These are phyloP conservation scores for Clarireedia hainanense DNA, from an alignment of 2,329 filamentous ascomycete genomes.

Conservation along the genomic window DNA sequence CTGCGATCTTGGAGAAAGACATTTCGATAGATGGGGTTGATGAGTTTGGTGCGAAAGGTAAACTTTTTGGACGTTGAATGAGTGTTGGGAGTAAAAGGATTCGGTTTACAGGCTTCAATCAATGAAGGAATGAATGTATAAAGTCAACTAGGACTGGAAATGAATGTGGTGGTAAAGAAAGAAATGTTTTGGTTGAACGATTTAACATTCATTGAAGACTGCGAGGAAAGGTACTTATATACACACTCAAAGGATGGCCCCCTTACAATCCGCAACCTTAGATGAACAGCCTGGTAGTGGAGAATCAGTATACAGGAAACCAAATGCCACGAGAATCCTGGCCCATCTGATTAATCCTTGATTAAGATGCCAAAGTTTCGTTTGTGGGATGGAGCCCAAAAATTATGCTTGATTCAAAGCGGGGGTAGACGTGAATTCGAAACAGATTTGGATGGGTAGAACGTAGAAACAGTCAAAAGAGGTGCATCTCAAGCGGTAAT, in stretches of 20 bases:
- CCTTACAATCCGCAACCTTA: neutral
- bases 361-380: neutral
- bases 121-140: conserved; percentile 5
- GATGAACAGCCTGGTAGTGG: neutral
- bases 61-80: neutral
- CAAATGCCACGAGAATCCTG: neutral
- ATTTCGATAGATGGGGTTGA: neutral
- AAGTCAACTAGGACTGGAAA: conserved; percentile 8
- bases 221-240: conserved; percentile 5
- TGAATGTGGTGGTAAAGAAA: conserved; percentile 9
- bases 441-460: neutral
- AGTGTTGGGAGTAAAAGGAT: neutral
- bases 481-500: conserved; percentile 4
- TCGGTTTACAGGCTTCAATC: conserved; percentile 3
- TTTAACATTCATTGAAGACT: neutral
- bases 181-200: conserved; percentile 2
- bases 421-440: neutral
- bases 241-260: neutral
- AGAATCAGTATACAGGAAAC: neutral
- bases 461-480: neutral
- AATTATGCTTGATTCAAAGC: neutral
- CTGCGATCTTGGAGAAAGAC: conserved; percentile 6
- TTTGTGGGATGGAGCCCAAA: neutral
- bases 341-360: neutral
- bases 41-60: neutral